A percentile compares a stretch with the other conserved stretches of the same genome.
phyloP scores from a whole-genome alignment of 192 early-diverging fungal genomes.

The Powellomyces hirtus region DNA sequence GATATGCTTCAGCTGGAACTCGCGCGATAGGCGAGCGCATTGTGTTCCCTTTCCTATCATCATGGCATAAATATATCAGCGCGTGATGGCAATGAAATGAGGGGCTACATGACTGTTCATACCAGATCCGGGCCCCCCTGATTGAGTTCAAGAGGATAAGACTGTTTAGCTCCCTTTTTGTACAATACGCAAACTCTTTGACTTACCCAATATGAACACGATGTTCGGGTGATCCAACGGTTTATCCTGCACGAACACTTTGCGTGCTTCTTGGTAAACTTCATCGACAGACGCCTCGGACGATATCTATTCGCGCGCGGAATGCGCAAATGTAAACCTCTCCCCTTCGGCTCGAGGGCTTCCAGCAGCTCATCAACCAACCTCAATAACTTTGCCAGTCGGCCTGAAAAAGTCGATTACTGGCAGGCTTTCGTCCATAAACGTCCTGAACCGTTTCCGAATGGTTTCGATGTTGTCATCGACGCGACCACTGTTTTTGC shows the following conservation, averaged over 20 bases:
- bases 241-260: constrained; percentile 23
- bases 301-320: constrained; percentile 26
- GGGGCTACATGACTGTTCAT: not conserved
- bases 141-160: not conserved
- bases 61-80: not conserved
- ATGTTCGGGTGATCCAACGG: constrained; percentile 30
- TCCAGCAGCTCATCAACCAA: too few relatives aligned
- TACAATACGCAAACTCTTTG: not conserved
- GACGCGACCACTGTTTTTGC: constrained; percentile 50
- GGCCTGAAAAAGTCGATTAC: constrained; percentile 48
- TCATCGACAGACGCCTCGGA: constrained; percentile 28
- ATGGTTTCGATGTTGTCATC: constrained; percentile 63
- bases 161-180: not conserved
- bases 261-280: constrained; percentile 37
- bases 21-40: constrained; percentile 76
- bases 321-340: not conserved
- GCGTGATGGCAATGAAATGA: too few relatives aligned
- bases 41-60: constrained; percentile 87
- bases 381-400: constrained; percentile 26
- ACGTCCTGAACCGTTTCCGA: constrained; percentile 51
- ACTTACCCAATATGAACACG: constrained; percentile 37
- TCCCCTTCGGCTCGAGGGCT: not conserved
- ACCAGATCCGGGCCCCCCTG: constrained; percentile 33
- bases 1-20: constrained; percentile 88
- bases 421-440: constrained; percentile 46